Conservation (phyloP, 2,329 filamentous ascomycete genomes). For the Aspergillus sp. region DNA sequence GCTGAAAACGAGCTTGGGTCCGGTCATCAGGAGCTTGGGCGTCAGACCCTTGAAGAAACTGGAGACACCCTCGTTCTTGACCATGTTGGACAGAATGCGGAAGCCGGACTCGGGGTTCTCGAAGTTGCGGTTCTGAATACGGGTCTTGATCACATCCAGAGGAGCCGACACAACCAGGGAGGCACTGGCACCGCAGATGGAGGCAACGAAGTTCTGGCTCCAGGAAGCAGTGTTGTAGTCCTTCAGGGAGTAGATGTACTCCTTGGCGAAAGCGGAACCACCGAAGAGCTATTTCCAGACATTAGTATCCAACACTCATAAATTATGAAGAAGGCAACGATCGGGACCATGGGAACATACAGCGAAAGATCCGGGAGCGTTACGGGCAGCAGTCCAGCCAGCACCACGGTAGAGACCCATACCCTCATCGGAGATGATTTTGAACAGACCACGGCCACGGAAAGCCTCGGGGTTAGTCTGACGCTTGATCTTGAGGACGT, state of each 20-base stretch:
- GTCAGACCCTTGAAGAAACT: constrained; percentile 98
- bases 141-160: constrained; percentile 95
- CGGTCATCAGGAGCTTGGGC: constrained; percentile 98
- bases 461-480: constrained; percentile 99
- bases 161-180: constrained; percentile 96
- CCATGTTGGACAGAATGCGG: constrained; percentile 89
- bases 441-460: constrained; percentile 85
- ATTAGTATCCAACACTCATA: constrained; percentile 7
- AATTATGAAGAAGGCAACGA: constrained; percentile 17
- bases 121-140: constrained; percentile 98
- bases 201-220: constrained; percentile 96
- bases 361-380: constrained; percentile 94
- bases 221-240: constrained; percentile 96
- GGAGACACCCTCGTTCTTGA: constrained; percentile 78
- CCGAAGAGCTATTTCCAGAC: constrained; percentile 74
- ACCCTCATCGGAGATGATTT: constrained; percentile 89
- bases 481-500: constrained; percentile 98
- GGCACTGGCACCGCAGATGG: constrained; percentile 89
- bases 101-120: constrained; percentile 95
- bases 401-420: constrained; percentile 95
- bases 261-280: constrained; percentile 95
- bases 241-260: constrained; percentile 83
- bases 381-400: constrained; percentile 96
- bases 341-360: constrained; percentile 56
- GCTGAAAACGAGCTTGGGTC: constrained; percentile 97